Evolutionary conservation across 2,329 filamentous ascomycete genomes (phyloP).

Genomic region (Aspergillus sp.): DNA sequence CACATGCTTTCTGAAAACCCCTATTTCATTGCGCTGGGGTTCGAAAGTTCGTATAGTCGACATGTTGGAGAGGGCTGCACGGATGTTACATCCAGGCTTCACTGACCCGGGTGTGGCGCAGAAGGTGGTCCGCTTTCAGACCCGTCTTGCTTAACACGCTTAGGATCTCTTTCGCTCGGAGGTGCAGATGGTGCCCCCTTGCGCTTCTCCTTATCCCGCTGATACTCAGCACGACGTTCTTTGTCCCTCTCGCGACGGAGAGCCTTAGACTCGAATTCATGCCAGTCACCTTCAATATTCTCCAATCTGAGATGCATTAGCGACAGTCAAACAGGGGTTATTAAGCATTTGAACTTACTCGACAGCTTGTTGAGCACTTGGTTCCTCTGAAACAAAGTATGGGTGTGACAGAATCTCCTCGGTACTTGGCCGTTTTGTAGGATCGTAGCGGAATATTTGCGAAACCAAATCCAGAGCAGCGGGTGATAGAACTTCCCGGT

Average conservation of each 20-base stretch:
- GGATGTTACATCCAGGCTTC: neutral
- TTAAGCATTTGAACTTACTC: conserved; percentile 65
- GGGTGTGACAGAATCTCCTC: conserved; percentile 80
- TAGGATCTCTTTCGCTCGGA: conserved; percentile 44
- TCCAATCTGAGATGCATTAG: conserved; percentile 61
- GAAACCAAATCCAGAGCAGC: conserved; percentile 80
- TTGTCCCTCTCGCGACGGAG: conserved; percentile 80
- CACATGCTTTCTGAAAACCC: neutral
- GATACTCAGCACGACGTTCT: conserved; percentile 52
- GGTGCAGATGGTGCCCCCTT: conserved; percentile 42
- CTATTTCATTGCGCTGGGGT: neutral
- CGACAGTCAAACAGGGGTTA: neutral
- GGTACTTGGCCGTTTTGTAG: conserved; percentile 77
- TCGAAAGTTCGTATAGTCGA: neutral
- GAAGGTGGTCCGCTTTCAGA: conserved; percentile 19
- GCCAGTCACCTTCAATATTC: conserved; percentile 89
- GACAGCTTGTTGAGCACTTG: conserved; percentile 71
- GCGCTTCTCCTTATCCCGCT: conserved; percentile 53
- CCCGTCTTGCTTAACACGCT: conserved; percentile 39
- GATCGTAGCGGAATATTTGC: conserved; percentile 88
- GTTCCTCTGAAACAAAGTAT: conserved; percentile 85
- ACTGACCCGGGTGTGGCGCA: conserved; percentile 11
- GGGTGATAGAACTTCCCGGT: conserved; percentile 72
- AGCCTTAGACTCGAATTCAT: conserved; percentile 97
- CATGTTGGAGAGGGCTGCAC: neutral